phyloP scores from a whole-genome alignment of 208 protist genomes.

The Crithidia bombi region DNA sequence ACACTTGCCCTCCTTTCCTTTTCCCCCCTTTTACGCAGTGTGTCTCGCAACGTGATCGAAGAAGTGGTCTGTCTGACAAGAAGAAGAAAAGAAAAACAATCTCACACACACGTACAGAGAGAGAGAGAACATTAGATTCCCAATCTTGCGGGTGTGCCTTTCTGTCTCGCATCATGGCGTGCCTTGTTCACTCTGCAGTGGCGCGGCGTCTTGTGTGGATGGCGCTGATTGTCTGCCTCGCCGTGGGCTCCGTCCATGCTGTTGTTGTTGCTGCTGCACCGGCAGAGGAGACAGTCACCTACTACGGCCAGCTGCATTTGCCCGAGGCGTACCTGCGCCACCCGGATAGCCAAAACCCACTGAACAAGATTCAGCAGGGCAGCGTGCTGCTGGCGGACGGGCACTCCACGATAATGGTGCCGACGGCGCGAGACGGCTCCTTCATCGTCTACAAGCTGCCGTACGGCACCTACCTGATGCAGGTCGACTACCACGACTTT shows the following conservation, averaged over 20 bases:
- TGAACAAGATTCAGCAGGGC: slow-evolving; percentile 71
- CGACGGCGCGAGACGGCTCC: slow-evolving; percentile 64
- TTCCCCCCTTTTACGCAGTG: too few relatives aligned
- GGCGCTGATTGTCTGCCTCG: slow-evolving; percentile 13
- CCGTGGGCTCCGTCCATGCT: too few relatives aligned
- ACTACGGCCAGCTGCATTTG: slow-evolving; percentile 64
- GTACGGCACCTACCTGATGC: slow-evolving; percentile 82
- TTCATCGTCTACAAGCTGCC: slow-evolving; percentile 78
- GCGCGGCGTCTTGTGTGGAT: slow-evolving; percentile 15
- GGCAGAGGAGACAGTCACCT: slow-evolving; percentile 23
- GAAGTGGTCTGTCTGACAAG: too few relatives aligned
- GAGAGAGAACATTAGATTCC: too few relatives aligned
- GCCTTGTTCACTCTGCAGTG: background rate
- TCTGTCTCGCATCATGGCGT: background rate
- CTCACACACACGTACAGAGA: background rate
- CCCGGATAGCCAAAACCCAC: slow-evolving; percentile 42
- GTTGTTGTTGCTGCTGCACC: background rate
- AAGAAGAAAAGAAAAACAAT: background rate
- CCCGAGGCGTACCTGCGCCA: slow-evolving; percentile 53
- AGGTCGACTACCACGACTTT: slow-evolving; percentile 83
- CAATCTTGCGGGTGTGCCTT: too few relatives aligned
- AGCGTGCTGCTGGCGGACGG: slow-evolving; percentile 69
- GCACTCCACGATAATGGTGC: slow-evolving; percentile 48
- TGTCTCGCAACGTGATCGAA: too few relatives aligned
- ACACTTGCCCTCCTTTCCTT: too few relatives aligned